Percentiles rank a stretch among this genome's conserved stretches.
phyloP scores from a whole-genome alignment of 345 rosid genomes.

The Acer campestre region DNA sequence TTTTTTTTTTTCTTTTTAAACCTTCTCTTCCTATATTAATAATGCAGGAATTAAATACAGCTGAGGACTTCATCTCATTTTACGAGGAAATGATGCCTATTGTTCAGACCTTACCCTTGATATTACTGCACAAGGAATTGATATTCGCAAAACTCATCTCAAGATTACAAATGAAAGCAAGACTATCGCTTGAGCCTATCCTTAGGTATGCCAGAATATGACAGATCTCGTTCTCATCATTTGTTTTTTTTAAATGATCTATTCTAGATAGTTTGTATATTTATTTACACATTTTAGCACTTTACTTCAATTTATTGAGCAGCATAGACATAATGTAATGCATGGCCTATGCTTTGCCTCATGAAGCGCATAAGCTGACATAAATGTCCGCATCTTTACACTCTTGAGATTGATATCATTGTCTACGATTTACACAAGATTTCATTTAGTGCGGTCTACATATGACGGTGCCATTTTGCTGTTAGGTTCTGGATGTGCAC shows the following conservation, averaged over 20 bases:
- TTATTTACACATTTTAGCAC: not conserved
- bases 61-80: constrained; percentile 82
- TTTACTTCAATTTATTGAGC: not conserved
- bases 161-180: constrained; percentile 79
- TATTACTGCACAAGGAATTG: constrained; percentile 64
- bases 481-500: not conserved
- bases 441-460: not conserved
- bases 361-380: too few relatives aligned
- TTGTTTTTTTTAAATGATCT: not conserved
- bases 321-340: not conserved
- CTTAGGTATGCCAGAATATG: constrained; percentile 52
- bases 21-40: constrained; percentile 13
- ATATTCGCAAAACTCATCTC: constrained; percentile 66
- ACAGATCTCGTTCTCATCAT: not conserved
- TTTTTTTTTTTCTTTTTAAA: not conserved
- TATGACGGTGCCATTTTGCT: not conserved
- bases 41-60: constrained; percentile 85
- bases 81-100: constrained; percentile 73
- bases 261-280: not conserved
- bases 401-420: not conserved
- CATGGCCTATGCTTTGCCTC: not conserved
- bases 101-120: constrained; percentile 68
- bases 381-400: not conserved
- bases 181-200: constrained; percentile 87
- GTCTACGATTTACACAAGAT: not conserved